These are phyloP conservation scores for Discostella stelligera DNA, from an alignment of 352 stramenopile genomes.

Conservation along the genomic window DNA sequence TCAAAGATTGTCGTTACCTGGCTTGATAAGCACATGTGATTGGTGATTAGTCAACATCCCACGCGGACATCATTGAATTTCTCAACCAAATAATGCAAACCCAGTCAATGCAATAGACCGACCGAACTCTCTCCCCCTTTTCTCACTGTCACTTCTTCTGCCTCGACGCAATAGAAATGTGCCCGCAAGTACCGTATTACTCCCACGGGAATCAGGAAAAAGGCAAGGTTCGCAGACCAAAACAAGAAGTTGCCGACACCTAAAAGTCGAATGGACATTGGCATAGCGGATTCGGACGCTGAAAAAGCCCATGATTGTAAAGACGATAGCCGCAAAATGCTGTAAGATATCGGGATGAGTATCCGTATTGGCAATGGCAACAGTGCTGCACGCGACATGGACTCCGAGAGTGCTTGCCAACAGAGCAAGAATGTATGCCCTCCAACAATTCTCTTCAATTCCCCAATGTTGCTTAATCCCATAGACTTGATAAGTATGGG, in stretches of 20 bases:
- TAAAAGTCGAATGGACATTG: slow-evolving; percentile 26
- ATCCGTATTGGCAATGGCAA: slow-evolving; percentile 69
- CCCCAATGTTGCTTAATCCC: not conserved
- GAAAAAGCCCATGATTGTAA: slow-evolving; percentile 58
- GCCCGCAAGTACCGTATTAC: slow-evolving; percentile 65
- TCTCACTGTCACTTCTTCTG: slow-evolving; percentile 60
- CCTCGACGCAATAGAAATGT: slow-evolving; percentile 77
- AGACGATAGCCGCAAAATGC: slow-evolving; percentile 54
- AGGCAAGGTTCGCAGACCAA: slow-evolving; percentile 68
- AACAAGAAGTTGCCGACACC: slow-evolving; percentile 66
- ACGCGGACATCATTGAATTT: not conserved
- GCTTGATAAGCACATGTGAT: slow-evolving; percentile 13
- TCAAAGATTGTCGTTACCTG: slow-evolving; percentile 32
- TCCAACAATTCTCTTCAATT: slow-evolving; percentile 33
- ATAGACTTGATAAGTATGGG: not conserved
- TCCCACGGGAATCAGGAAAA: slow-evolving; percentile 73
- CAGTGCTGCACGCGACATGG: slow-evolving; percentile 32
- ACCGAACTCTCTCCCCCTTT: slow-evolving; percentile 58
- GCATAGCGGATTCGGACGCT: slow-evolving; percentile 1
- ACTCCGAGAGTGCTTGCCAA: slow-evolving; percentile 64
- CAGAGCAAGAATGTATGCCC: slow-evolving; percentile 68
- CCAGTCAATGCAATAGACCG: slow-evolving; percentile 53
- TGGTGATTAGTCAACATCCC: not conserved
- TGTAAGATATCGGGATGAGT: slow-evolving; percentile 70
- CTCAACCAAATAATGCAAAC: not conserved